Evolutionary conservation across 2,329 filamentous ascomycete genomes (phyloP).

Genomic region (Diplodia scrobiculata): DNA sequence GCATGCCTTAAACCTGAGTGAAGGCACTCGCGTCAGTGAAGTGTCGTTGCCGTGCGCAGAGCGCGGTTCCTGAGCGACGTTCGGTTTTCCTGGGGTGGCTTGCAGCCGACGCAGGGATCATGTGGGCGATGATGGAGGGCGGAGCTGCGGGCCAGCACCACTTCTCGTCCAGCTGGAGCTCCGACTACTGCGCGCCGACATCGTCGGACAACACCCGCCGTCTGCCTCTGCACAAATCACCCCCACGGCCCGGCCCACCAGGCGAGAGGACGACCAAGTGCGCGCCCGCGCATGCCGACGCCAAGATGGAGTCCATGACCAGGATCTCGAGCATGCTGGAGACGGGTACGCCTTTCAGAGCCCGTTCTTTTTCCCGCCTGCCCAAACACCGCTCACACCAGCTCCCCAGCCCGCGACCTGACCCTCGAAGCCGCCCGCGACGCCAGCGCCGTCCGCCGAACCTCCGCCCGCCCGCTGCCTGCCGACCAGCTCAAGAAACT

Average conservation of each 20-base stretch:
- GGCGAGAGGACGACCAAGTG: background rate
- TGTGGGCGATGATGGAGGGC: conserved; percentile 21
- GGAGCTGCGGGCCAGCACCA: conserved; percentile 13
- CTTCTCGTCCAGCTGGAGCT: conserved; percentile 21
- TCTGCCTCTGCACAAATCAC: conserved; percentile 19
- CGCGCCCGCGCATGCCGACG: conserved; percentile 2
- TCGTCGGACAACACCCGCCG: background rate
- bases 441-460: conserved; percentile 62
- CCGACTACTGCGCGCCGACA: conserved; percentile 22
- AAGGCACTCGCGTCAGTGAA: background rate
- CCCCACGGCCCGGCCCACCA: conserved; percentile 9
- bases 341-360: conserved; percentile 65
- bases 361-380: background rate
- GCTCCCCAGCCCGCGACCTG: conserved; percentile 76
- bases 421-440: conserved; percentile 95
- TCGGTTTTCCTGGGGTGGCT: background rate
- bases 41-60: background rate
- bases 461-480: conserved; percentile 67
- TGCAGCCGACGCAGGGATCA: conserved; percentile 7
- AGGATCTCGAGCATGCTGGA: conserved; percentile 92
- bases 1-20: background rate
- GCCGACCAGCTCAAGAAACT: conserved; percentile 90
- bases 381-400: conserved; percentile 13
- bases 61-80: background rate
- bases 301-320: conserved; percentile 88